Evolutionary conservation across 2,329 filamentous ascomycete genomes (phyloP).

Genomic region (Alternaria ethzedia): DNA sequence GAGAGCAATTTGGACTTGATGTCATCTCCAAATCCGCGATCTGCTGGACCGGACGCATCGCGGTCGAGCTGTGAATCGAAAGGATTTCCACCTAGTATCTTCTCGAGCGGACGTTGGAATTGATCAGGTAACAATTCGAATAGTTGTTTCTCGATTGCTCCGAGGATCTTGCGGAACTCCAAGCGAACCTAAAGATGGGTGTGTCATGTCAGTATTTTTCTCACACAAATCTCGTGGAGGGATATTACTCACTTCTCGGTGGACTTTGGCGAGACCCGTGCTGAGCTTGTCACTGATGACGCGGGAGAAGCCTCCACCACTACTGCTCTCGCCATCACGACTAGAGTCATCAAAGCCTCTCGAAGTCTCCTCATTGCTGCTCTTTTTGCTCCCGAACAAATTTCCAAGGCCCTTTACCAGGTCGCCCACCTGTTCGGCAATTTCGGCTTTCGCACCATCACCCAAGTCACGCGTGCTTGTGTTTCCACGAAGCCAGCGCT

Average conservation of each 20-base stretch:
- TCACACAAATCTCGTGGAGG: neutral
- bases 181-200: slow-evolving; percentile 19
- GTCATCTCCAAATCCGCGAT: slow-evolving; percentile 37
- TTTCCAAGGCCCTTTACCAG: slow-evolving; percentile 37
- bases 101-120: slow-evolving; percentile 38
- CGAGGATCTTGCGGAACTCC: slow-evolving; percentile 38
- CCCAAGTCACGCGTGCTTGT: slow-evolving; percentile 38
- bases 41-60: slow-evolving; percentile 27
- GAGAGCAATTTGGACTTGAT: slow-evolving; percentile 35
- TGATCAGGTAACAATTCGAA: slow-evolving; percentile 39
- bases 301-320: slow-evolving; percentile 31
- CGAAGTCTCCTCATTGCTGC: slow-evolving; percentile 24
- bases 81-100: slow-evolving; percentile 38
- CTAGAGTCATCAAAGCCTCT: slow-evolving; percentile 21
- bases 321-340: slow-evolving; percentile 18
- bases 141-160: slow-evolving; percentile 37
- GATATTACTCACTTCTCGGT: slow-evolving; percentile 24
- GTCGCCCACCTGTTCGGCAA: slow-evolving; percentile 36
- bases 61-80: slow-evolving; percentile 39
- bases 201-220: neutral
- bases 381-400: slow-evolving; percentile 30
- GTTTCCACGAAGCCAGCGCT: slow-evolving; percentile 41
- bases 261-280: slow-evolving; percentile 38
- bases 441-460: slow-evolving; percentile 39
- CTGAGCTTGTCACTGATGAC: slow-evolving; percentile 40